These are phyloP conservation scores for Cercophora newfieldiana DNA, from an alignment of 495 filamentous ascomycete species.

Conservation along the genomic window DNA sequence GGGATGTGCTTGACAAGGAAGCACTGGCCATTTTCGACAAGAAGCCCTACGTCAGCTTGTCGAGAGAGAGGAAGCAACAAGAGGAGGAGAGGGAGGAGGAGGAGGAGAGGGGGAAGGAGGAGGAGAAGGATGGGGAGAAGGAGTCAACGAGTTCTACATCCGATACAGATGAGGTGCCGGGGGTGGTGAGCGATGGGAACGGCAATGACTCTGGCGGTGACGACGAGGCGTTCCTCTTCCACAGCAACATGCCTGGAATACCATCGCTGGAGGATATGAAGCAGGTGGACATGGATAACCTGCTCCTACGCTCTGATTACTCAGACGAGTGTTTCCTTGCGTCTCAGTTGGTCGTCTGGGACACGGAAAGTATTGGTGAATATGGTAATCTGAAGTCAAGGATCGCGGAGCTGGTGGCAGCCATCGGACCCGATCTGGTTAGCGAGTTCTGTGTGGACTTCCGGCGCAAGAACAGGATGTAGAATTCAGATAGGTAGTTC, in stretches of 20 bases:
- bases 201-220: neutral
- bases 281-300: conserved; percentile 61
- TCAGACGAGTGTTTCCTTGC: conserved; percentile 33
- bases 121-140: conserved; percentile 22
- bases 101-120: conserved; percentile 29
- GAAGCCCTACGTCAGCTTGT: conserved; percentile 68
- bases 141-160: no score
- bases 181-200: neutral
- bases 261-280: conserved; percentile 63
- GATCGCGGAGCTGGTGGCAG: conserved; percentile 75
- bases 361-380: conserved; percentile 54
- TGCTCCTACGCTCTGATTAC: conserved; percentile 40
- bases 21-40: conserved; percentile 62
- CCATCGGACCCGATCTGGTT: conserved; percentile 68
- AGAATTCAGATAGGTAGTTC: no score
- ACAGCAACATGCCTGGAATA: conserved; percentile 74
- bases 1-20: conserved; percentile 72
- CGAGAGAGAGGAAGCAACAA: conserved; percentile 42
- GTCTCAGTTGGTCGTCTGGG: conserved; percentile 67
- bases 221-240: conserved; percentile 49
- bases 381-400: conserved; percentile 60
- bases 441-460: conserved; percentile 52
- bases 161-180: neutral
- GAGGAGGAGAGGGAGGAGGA: neutral
- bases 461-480: conserved; percentile 3